Evolutionary conservation across 768 basidiomycete species (phyloP).

Genomic region (Pisolithus marmoratus): DNA sequence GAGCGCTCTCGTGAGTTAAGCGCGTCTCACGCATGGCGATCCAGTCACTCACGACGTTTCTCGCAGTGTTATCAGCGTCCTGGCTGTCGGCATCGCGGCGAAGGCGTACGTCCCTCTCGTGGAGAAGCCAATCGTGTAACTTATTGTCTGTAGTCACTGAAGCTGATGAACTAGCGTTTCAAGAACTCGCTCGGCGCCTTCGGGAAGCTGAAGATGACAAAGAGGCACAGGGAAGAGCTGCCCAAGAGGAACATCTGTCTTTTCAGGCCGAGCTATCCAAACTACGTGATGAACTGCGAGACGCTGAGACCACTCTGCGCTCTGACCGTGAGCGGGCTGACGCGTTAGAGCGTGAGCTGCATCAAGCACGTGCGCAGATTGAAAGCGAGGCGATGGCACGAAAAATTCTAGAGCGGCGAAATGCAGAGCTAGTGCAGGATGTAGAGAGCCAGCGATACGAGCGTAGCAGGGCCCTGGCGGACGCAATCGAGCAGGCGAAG

Average conservation of each 20-base stretch:
- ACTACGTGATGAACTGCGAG: conserved; percentile 41
- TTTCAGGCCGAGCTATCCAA: conserved; percentile 53
- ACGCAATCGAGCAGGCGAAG: conserved; percentile 63
- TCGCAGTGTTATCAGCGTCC: conserved; percentile 69
- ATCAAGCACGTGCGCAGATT: conserved; percentile 53
- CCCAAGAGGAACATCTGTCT: conserved; percentile 52
- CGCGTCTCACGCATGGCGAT: background rate
- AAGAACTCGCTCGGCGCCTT: conserved; percentile 67
- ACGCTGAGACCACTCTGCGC: conserved; percentile 31
- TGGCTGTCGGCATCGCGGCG: conserved; percentile 62
- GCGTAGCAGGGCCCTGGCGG: conserved; percentile 53
- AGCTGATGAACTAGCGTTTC: conserved; percentile 69
- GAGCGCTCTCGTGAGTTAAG: conserved; percentile 67
- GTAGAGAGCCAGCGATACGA: conserved; percentile 50
- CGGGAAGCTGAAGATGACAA: conserved; percentile 53
- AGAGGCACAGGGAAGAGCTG: conserved; percentile 46
- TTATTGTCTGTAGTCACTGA: conserved; percentile 47
- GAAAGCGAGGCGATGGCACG: conserved; percentile 60
- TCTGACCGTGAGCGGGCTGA: conserved; percentile 50
- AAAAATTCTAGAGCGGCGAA: conserved; percentile 59
- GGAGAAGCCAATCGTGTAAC: conserved; percentile 5
- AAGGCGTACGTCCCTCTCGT: conserved; percentile 49
- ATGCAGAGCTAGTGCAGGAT: conserved; percentile 49
- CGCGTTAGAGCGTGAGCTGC: conserved; percentile 58
- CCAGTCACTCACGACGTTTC: conserved; percentile 5